phyloP scores from a whole-genome alignment of 2,329 filamentous ascomycete species.

The Nigrograna mackinnonii region DNA sequence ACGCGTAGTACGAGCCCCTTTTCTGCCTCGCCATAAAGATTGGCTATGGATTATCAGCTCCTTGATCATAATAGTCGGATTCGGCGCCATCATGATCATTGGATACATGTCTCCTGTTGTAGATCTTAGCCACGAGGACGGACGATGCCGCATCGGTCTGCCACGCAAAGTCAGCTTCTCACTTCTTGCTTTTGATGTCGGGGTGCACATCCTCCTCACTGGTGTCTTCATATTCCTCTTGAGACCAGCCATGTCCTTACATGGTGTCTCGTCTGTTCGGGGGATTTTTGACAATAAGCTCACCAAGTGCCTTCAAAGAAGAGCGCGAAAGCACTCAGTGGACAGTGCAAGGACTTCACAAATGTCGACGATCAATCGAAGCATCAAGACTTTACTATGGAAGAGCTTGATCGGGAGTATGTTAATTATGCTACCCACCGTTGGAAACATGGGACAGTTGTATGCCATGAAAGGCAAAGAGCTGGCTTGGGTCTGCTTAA shows the following conservation, averaged over 20 bases:
- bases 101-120: conserved; percentile 32
- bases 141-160: conserved; percentile 41
- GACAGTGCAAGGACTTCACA: neutral
- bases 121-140: conserved; percentile 24
- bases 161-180: conserved; percentile 36
- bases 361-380: conserved; percentile 15
- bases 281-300: neutral
- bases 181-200: conserved; percentile 36
- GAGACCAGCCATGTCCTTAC: conserved; percentile 18
- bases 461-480: conserved; percentile 27
- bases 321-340: neutral
- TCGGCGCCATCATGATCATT: conserved; percentile 4
- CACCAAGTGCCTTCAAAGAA: neutral
- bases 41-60: conserved; percentile 35
- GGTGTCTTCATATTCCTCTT: conserved; percentile 40
- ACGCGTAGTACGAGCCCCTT: conserved; percentile 37
- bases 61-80: conserved; percentile 21
- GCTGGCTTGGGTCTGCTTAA: conserved; percentile 43
- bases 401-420: conserved; percentile 34
- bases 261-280: conserved; percentile 4
- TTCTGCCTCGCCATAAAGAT: conserved; percentile 31
- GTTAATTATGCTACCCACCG: conserved; percentile 39
- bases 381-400: conserved; percentile 23
- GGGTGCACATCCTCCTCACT: conserved; percentile 39
- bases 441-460: conserved; percentile 40